A percentile compares a stretch with the other conserved stretches of the same genome.
Conservation (phyloP, 2,329 filamentous ascomycete genomes). For the Polytolypa hystricis region DNA sequence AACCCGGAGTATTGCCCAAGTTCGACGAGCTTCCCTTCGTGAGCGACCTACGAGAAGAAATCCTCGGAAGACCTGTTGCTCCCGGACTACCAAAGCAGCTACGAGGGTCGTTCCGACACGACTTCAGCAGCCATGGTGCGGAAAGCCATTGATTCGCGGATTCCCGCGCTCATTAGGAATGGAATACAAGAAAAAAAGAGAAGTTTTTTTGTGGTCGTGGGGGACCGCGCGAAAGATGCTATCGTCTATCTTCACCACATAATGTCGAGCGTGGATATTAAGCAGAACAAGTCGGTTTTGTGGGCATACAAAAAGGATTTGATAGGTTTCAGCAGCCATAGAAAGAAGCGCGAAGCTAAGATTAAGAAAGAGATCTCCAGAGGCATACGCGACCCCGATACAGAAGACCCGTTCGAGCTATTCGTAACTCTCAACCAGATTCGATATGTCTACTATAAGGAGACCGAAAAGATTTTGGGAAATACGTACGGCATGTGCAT, state of each 20-base stretch:
- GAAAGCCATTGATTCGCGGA: conserved; percentile 67
- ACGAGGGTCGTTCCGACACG: too few relatives aligned
- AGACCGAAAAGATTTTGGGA: conserved; percentile 95
- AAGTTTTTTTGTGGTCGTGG: conserved; percentile 95
- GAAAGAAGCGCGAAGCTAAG: conserved; percentile 95
- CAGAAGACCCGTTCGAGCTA: conserved; percentile 90
- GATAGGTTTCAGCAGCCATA: conserved; percentile 86
- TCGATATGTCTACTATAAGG: conserved; percentile 98
- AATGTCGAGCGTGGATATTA: conserved; percentile 78
- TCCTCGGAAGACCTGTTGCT: conserved; percentile 12
- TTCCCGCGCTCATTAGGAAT: conserved; percentile 84
- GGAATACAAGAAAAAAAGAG: conserved; percentile 88
- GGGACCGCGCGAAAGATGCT: conserved; percentile 87
- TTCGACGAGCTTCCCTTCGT: too few relatives aligned
- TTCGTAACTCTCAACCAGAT: conserved; percentile 96
- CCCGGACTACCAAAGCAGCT: too few relatives aligned
- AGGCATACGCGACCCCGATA: conserved; percentile 82
- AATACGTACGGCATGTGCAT: conserved; percentile 99
- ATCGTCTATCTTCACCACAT: conserved; percentile 94
- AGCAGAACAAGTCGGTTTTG: conserved; percentile 89
- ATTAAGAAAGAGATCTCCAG: conserved; percentile 98
- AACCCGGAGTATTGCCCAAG: too few relatives aligned
- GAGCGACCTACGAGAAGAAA: too few relatives aligned
- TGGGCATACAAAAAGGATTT: conserved; percentile 99
- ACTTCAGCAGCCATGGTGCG: conserved; percentile 29